Base-by-base conservation (phyloP, 257 asterid genomes). In the Salvia miltiorrhiza region DNA sequence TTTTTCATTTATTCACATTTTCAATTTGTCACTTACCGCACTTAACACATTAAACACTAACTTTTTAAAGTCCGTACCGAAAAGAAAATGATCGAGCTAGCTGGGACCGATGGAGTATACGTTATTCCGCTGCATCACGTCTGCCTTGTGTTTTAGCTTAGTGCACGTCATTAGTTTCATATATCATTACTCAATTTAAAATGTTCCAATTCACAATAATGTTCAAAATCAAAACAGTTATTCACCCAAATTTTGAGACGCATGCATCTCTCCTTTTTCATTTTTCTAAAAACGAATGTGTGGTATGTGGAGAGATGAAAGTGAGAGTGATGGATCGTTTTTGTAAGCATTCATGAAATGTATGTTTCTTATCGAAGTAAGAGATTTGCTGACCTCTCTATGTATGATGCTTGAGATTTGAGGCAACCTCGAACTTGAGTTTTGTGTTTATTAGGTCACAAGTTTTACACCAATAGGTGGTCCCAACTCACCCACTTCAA, bases 401-500 rank as follows among this genome's bases (percentile, higher is more conserved):
- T 26, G 4, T 5, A 63, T 64, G 32, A 65, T 48, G 47, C 71
- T 16, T 65, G 47, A 65, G 44, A 19, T 65, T 24, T 65, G 13
- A 47, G 56, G 57, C 70, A 65, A 19, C 69, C 69, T 63, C 4
- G n/a, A 26, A 66, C 6, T 11, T 20, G 24, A 33, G 35, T 33
- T 66, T 41, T 20, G 61, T 17, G 35, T 66, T 65, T 65, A 65
- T 65, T 65, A 48, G 30, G 59, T 47, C 71, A 47, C 59, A 32
- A 30, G 47, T 47, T 16, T 65, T 30, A 7, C 33, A 47, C 47
- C 13, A 4, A 19, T 24, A n/a, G n/a, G 56, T 63, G 55, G 41
- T 63, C 69, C 56, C 43, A 39, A 7, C 41, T 58, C 28, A 58
- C 9, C 65, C 33, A 9, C 28, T 58, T 58, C 28, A 16, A 33